phyloP scores from a whole-genome alignment of 2,329 filamentous ascomycete genomes.

The Orbilia quercus region DNA sequence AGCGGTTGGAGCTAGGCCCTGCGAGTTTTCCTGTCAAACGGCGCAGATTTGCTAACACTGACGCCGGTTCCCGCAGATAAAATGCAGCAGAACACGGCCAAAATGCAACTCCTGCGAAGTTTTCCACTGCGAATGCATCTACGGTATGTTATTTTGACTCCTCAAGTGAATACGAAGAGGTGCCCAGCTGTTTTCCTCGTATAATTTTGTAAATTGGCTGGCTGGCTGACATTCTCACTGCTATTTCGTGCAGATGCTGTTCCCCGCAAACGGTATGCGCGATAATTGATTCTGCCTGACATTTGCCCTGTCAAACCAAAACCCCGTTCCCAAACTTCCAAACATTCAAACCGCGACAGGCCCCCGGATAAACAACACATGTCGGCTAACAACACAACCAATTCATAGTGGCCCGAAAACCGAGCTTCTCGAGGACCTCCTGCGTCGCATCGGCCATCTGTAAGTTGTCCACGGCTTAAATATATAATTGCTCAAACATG shows the following conservation, averaged over 20 bases:
- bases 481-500: slow-evolving; percentile 64
- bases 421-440: slow-evolving; percentile 82
- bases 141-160: slow-evolving; percentile 74
- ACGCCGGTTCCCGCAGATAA: slow-evolving; percentile 72
- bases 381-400: slow-evolving; percentile 55
- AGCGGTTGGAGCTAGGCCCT: slow-evolving; percentile 3
- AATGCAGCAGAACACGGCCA: slow-evolving; percentile 86
- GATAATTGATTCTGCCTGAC: slow-evolving; percentile 25
- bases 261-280: slow-evolving; percentile 57
- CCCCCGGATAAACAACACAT: slow-evolving; percentile 22
- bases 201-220: slow-evolving; percentile 6
- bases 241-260: slow-evolving; percentile 47
- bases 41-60: slow-evolving; percentile 37
- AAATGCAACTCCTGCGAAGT: slow-evolving; percentile 90
- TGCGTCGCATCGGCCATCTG: slow-evolving; percentile 86
- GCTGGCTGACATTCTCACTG: slow-evolving; percentile 37
- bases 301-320: slow-evolving; percentile 36
- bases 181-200: slow-evolving; percentile 6
- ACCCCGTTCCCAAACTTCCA: slow-evolving; percentile 1
- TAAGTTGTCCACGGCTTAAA: slow-evolving; percentile 30
- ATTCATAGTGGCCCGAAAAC: slow-evolving; percentile 93
- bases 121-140: slow-evolving; percentile 87
- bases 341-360: background rate
- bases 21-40: slow-evolving; percentile 34
- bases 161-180: too few relatives aligned